Percentiles rank a stretch among this genome's conserved stretches.
These are phyloP conservation scores for Chenopodium album DNA, from an alignment of 148 eudicot genomes.

Conservation along the genomic window DNA sequence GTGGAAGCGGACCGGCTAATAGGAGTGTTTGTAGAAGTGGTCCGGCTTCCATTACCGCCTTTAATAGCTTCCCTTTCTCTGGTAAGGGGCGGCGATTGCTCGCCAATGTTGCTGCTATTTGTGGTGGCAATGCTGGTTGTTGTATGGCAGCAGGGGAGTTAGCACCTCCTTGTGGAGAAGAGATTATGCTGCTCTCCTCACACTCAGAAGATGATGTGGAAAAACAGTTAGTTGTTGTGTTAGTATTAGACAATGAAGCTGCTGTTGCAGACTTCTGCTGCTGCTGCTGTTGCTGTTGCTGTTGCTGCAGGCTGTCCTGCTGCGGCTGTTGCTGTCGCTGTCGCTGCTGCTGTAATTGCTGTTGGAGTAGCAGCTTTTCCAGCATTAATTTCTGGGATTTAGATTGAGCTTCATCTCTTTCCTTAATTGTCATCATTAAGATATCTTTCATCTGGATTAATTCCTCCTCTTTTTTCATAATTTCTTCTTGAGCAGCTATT, in stretches of 20 bases:
- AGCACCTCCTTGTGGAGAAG: conserved; percentile 13
- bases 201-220: conserved; percentile 27
- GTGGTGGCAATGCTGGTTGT: conserved; percentile 34
- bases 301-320: conserved; percentile 9
- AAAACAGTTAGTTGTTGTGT: conserved; percentile 20
- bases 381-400: conserved; percentile 47
- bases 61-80: conserved; percentile 71
- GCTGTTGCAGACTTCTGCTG: conserved; percentile 15
- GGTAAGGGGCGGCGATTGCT: conserved; percentile 51
- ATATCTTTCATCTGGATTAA: conserved; percentile 50
- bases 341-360: conserved; percentile 27
- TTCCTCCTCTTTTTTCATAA: conserved; percentile 78
- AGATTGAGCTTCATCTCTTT: conserved; percentile 69
- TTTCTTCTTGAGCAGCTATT: conserved; percentile 64
- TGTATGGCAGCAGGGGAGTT: conserved; percentile 9
- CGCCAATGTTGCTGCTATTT: conserved; percentile 34
- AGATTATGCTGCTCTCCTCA: conserved; percentile 28
- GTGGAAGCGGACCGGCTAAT: conserved; percentile 80
- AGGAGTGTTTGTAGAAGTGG: conserved; percentile 80
- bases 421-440: conserved; percentile 49
- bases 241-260: conserved; percentile 24
- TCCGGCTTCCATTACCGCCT: conserved; percentile 90
- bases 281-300: conserved; percentile 10
- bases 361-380: conserved; percentile 52
- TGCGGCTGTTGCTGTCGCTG: conserved; percentile 15